Evolutionary conservation across 257 asterid genomes (phyloP).

Genomic region (Phtheirospermum japonicum): DNA sequence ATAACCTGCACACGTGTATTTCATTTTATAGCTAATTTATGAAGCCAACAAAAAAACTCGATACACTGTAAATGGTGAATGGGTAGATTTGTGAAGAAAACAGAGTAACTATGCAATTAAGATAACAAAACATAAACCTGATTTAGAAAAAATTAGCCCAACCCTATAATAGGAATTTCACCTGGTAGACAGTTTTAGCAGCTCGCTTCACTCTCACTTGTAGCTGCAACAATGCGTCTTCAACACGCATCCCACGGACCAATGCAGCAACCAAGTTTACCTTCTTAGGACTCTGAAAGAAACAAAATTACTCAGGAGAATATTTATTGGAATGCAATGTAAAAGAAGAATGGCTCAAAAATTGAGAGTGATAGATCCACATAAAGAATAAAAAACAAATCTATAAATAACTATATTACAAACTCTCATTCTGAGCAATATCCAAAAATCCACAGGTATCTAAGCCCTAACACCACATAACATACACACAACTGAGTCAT

Average conservation of each 20-base stretch:
- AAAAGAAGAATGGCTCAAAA: neutral
- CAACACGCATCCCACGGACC: slow-evolving; percentile 97
- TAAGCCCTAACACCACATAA: neutral
- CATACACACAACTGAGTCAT: slow-evolving; percentile 7
- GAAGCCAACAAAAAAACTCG: neutral
- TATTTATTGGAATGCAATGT: neutral
- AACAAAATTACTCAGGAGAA: neutral
- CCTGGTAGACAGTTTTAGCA: slow-evolving; percentile 94
- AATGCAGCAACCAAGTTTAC: slow-evolving; percentile 87
- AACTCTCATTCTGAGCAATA: slow-evolving; percentile 9
- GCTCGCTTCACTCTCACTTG: slow-evolving; percentile 93
- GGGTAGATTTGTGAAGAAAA: no score
- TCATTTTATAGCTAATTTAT: neutral
- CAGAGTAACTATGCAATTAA: neutral
- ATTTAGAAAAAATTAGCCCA: neutral
- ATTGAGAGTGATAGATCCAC: neutral
- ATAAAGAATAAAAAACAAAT: neutral
- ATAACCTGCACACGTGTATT: slow-evolving; percentile 53
- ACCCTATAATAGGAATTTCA: slow-evolving; percentile 28
- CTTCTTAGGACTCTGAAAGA: slow-evolving; percentile 87
- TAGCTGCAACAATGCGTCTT: slow-evolving; percentile 92
- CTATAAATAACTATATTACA: neutral
- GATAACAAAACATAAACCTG: neutral
- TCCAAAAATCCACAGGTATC: slow-evolving; percentile 1
- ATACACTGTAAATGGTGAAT: neutral